Conservation (phyloP, 768 basidiomycete genomes). For the Russula earlei region DNA sequence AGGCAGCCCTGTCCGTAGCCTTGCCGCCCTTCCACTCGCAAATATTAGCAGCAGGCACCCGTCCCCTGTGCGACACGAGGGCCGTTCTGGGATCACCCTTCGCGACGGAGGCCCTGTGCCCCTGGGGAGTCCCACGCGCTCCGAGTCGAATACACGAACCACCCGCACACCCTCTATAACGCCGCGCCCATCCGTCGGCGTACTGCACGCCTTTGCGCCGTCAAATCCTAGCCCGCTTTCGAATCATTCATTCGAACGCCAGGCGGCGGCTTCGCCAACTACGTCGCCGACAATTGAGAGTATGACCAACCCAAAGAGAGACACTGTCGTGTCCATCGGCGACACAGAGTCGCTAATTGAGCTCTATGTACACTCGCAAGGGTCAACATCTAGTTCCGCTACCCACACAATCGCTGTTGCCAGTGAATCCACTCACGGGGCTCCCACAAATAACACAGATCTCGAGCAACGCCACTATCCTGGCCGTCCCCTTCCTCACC, state of each 20-base stretch:
- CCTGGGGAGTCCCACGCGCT: constrained; percentile 3
- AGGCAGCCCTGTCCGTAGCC: constrained; percentile 11
- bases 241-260: constrained; percentile 13
- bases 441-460: background rate
- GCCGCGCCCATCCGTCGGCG: constrained; percentile 1
- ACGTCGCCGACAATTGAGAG: background rate
- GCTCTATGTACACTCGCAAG: constrained; percentile 17
- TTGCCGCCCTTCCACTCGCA: background rate
- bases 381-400: background rate
- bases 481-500: constrained; percentile 18
- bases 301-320: background rate
- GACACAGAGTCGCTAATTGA: constrained; percentile 19
- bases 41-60: constrained; percentile 6
- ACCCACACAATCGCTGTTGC: background rate
- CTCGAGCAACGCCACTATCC: constrained; percentile 13
- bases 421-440: background rate
- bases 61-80: constrained; percentile 13
- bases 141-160: constrained; percentile 1
- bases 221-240: constrained; percentile 19
- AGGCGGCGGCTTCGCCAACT: background rate
- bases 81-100: constrained; percentile 5
- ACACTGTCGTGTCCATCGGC: constrained; percentile 12
- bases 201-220: constrained; percentile 13
- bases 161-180: constrained; percentile 4
- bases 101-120: constrained; percentile 14